A percentile compares a stretch with the other conserved stretches of the same genome.
These are phyloP conservation scores for Sporobolomyces phaffii DNA, from an alignment of 768 basidiomycete genomes.

Conservation along the genomic window DNA sequence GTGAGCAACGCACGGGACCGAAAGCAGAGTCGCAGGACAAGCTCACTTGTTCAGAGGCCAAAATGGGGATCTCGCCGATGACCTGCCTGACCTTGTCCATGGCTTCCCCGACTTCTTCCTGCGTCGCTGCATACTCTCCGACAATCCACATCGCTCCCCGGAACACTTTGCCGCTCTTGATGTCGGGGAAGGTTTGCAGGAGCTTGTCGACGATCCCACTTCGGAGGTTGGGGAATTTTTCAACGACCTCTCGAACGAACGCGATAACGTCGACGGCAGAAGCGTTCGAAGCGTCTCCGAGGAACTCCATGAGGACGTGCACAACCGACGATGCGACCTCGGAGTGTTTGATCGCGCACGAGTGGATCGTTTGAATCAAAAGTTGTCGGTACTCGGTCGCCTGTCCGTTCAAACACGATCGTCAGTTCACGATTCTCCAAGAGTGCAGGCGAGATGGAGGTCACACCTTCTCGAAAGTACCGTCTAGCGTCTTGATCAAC, in stretches of 20 bases:
- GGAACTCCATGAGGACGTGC: slow-evolving; percentile 67
- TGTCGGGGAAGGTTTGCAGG: slow-evolving; percentile 68
- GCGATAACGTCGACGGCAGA: slow-evolving; percentile 93
- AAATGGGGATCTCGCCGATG: slow-evolving; percentile 93
- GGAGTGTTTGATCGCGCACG: slow-evolving; percentile 91
- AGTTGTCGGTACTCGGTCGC: slow-evolving; percentile 91
- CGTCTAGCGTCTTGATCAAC: slow-evolving; percentile 81
- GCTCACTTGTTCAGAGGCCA: slow-evolving; percentile 73
- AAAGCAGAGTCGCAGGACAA: no score
- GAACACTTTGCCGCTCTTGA: slow-evolving; percentile 95
- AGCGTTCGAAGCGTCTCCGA: slow-evolving; percentile 92
- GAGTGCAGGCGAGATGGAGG: neutral
- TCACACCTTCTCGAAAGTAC: slow-evolving; percentile 74
- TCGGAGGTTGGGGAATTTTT: slow-evolving; percentile 88
- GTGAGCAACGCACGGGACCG: no score
- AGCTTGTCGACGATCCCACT: slow-evolving; percentile 77
- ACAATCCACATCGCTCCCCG: slow-evolving; percentile 94
- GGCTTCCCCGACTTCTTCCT: slow-evolving; percentile 64
- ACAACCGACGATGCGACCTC: slow-evolving; percentile 95
- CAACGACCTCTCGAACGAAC: slow-evolving; percentile 85
- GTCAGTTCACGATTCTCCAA: slow-evolving; percentile 1
- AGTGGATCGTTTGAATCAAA: slow-evolving; percentile 92
- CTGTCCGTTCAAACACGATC: slow-evolving; percentile 50
- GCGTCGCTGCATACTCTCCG: slow-evolving; percentile 76
- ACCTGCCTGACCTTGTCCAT: slow-evolving; percentile 76